Base-by-base conservation (phyloP, 768 basidiomycete species). In the Saitozyma podzolica region DNA sequence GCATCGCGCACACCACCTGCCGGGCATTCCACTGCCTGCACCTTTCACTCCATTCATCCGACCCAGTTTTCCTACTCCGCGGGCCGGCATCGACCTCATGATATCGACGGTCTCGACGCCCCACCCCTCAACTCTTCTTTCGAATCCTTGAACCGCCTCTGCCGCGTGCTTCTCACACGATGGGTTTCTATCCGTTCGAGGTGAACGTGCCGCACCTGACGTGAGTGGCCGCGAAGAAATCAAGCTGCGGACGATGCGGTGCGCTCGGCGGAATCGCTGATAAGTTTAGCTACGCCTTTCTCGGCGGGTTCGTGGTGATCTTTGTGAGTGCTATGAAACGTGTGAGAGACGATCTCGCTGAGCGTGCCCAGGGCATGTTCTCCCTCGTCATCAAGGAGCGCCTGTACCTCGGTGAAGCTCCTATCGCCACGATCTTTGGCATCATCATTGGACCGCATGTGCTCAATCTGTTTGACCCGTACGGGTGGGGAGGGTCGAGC, bases 381-480 rank as follows among this genome's bases (percentile, higher is more conserved):
- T 63, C 56, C 9, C 84, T 94, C 7, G 86, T 97, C 68, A 84
- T 97, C 70, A 88, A 93, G 74, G 92, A 94, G 82, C 87, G 85
- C 85, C 80, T 95, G 29, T 97, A 96, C 77, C 87, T 97, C 61
- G 96, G 96, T 64, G 96, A 99, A 84, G 93, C 96, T 13, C 90
- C 90, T 68, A 91, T 91, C 86, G 93, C 95, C 0, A 96, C 96
- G 70, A 77, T 95, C 41, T 91, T 95, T 72, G 92, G 92, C 11
- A 89, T 97, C 73, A 88, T 93, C 67, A 87, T 95, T 55, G 92
- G 92, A 53, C 93, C 92, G 9, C 89, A 92, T 74, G 88, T 88
- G 54, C 86, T 88, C 50, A 84, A 86, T 62, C 82, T 95, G 16
- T 90, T 95, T 77, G 83, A 93, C 80, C 92, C 93, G 14, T 85